Evolutionary conservation across 495 filamentous ascomycete species (phyloP).

Genomic region (Penicillium ucsense): DNA sequence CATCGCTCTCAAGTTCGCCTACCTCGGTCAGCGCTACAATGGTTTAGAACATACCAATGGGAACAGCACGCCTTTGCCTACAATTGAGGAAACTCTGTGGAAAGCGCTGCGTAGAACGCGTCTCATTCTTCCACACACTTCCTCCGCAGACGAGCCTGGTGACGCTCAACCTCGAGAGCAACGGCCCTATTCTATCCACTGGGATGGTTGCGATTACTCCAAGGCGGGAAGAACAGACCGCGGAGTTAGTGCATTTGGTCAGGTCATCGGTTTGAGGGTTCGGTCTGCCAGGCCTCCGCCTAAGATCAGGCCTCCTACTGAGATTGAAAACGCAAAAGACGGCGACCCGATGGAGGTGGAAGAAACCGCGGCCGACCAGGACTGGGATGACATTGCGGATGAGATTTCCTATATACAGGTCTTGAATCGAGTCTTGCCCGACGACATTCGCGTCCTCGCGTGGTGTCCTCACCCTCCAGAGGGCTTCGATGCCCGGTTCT

Average conservation of each 20-base stretch:
- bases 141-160: constrained; percentile 22
- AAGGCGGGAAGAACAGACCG: constrained; percentile 91
- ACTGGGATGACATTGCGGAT: constrained; percentile 66
- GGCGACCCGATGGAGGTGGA: constrained; percentile 14
- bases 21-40: constrained; percentile 82
- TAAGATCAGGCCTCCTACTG: constrained; percentile 8
- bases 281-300: constrained; percentile 60
- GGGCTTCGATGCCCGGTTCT: constrained; percentile 86
- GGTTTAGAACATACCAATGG: constrained; percentile 75
- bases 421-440: constrained; percentile 78
- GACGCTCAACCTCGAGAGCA: constrained; percentile 16
- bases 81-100: constrained; percentile 88
- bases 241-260: constrained; percentile 93
- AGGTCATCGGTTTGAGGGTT: constrained; percentile 76
- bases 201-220: constrained; percentile 75
- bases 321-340: constrained; percentile 9
- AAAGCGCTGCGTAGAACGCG: constrained; percentile 71
- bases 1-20: constrained; percentile 89
- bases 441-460: constrained; percentile 80
- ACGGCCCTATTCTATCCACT: constrained; percentile 47
- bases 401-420: constrained; percentile 74
- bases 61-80: constrained; percentile 57
- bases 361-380: constrained; percentile 22
- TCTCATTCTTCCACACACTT: constrained; percentile 63
- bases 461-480: constrained; percentile 79